These are phyloP conservation scores for Stenogyne calaminthoides DNA, from an alignment of 305 asterid genomes.

Conservation along the genomic window DNA sequence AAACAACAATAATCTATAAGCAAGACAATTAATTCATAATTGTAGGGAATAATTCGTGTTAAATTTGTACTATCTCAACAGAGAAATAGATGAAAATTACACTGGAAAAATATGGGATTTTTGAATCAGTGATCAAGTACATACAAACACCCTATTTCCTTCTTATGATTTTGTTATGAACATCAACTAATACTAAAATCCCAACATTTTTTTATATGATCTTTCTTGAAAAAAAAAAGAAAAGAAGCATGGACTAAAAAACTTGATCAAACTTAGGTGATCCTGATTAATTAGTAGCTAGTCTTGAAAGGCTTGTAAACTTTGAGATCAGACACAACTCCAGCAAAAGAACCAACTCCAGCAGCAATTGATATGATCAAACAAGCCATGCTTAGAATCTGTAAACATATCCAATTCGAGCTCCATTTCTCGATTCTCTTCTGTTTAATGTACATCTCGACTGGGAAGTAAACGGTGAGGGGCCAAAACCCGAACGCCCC, in stretches of 20 bases:
- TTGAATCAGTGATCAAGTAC: conserved; percentile 35
- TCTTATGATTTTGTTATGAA: conserved; percentile 33
- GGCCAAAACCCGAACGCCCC: conserved; percentile 93
- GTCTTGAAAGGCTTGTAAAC: conserved; percentile 67
- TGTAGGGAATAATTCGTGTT: neutral
- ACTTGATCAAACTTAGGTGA: neutral
- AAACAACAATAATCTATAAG: too few relatives aligned
- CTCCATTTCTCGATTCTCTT: conserved; percentile 71
- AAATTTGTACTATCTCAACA: conserved; percentile 30
- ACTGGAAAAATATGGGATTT: conserved; percentile 35
- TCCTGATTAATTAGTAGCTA: conserved; percentile 25
- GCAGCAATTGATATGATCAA: conserved; percentile 67
- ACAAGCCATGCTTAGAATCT: conserved; percentile 62
- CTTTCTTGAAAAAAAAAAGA: conserved; percentile 6
- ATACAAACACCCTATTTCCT: conserved; percentile 30
- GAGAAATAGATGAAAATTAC: conserved; percentile 37
- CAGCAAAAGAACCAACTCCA: conserved; percentile 72
- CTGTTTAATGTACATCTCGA: conserved; percentile 76
- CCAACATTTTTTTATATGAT: neutral
- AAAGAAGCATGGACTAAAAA: neutral
- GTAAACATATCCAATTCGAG: conserved; percentile 56
- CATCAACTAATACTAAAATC: conserved; percentile 35
- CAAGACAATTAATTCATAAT: neutral
- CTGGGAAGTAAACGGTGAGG: conserved; percentile 73
- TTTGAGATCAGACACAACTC: conserved; percentile 71